Evolutionary conservation across 1,139 yeast genomes (phyloP), one percentile per base, ranked within the genome.

Genomic region (Blastobotrys capitulatus): DNA sequence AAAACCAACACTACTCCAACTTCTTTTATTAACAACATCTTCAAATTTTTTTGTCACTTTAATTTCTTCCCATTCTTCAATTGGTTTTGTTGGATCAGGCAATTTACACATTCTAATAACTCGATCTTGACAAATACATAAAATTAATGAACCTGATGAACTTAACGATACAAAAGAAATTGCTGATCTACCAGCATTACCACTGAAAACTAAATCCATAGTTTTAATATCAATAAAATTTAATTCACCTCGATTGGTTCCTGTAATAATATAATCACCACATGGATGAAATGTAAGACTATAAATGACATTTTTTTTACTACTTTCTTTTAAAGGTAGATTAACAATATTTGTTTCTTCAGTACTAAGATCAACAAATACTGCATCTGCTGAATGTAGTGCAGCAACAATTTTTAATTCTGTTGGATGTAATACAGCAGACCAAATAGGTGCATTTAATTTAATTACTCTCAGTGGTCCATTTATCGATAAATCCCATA

Each of bases 11-110:
- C 89, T 75, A 64, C 89, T 89, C 97, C 97, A 90, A 63, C 88
- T 96, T 44, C 88, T 71, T 54, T 86, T 71, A 66, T 89, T 90
- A 41, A 90, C 95, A 48, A 87, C 89, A 65, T 90, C 97, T 64
- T 89, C 96, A 63, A 88, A 90, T 62, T 80, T 83, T 65, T 86
- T 94, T 49, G 83, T 88, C 13, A 22, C 16, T 44, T 87, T 72
- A 29, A 26, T 26, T n/a, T 8, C 9, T 37, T 75, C 81, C 78
- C 83, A 78, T 10, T 66, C 67, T 0, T 62, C 65, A 1, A 52
- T 50, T 1, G 52, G 52, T 22, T 52, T 45, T 9, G 77, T 58
- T 10, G 29, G 16, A 58, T 80, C 80, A 25, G 85, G 82, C 52
- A 83, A 63, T 50, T 72, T 70, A 43, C 79, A 70, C 59, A 86